A percentile compares a stretch with the other conserved stretches of the same genome.
phyloP scores from a whole-genome alignment of 2,329 filamentous ascomycete genomes.

The Cadophora luteo-olivacea region DNA sequence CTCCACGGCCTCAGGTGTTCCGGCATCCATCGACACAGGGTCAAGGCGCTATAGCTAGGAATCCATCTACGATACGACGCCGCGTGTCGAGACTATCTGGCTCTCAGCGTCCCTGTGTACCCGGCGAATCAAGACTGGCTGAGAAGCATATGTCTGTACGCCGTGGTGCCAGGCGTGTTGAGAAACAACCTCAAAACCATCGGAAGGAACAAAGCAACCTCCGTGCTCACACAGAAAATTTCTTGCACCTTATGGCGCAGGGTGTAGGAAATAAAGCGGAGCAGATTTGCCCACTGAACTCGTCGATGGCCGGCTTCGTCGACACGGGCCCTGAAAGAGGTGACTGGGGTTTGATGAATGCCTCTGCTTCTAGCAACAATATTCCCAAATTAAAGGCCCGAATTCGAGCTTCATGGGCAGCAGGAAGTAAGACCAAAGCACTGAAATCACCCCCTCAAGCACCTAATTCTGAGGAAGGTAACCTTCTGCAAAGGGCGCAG shows the following conservation, averaged over 20 bases:
- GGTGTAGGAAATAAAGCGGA: too few relatives aligned
- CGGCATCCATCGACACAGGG: not conserved
- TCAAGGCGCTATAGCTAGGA: not conserved
- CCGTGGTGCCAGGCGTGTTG: not conserved
- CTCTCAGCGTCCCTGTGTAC: not conserved
- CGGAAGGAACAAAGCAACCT: not conserved
- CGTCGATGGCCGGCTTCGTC: not conserved
- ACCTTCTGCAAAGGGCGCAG: not conserved
- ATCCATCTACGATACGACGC: not conserved
- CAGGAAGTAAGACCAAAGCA: not conserved
- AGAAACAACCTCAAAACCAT: not conserved
- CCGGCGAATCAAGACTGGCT: not conserved
- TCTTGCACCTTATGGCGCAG: not conserved
- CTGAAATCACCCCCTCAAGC: not conserved
- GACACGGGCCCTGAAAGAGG: not conserved
- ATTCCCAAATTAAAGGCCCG: not conserved
- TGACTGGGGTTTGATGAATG: not conserved
- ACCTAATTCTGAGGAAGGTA: not conserved
- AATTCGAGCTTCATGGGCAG: not conserved
- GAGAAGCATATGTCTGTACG: not conserved
- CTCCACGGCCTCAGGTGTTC: not conserved
- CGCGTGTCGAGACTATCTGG: not conserved
- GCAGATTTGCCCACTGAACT: not conserved
- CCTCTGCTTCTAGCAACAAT: not conserved
- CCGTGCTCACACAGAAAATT: not conserved